Conservation (phyloP, 2,329 filamentous ascomycete genomes). For the Dryadomyces quercus-mongolicae region DNA sequence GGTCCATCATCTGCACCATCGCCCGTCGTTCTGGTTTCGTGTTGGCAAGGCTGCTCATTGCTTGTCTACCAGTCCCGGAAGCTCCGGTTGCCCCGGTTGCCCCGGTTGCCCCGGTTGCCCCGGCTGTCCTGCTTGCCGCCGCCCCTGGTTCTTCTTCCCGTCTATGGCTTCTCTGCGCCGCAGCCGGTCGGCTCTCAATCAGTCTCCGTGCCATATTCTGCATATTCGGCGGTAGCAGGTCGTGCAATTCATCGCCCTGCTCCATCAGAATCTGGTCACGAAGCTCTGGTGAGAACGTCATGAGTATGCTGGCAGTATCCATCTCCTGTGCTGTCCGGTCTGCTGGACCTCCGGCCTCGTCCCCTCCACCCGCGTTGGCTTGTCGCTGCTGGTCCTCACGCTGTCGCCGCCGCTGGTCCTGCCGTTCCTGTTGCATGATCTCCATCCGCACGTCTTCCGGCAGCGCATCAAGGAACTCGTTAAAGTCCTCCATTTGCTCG, state of each 20-base stretch:
- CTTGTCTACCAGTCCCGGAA: background rate
- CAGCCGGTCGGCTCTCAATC: conserved; percentile 18
- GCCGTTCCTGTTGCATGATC: conserved; percentile 79
- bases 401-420: conserved; percentile 77
- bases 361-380: background rate
- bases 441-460: conserved; percentile 84
- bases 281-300: conserved; percentile 74
- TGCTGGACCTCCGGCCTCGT: conserved; percentile 13
- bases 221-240: conserved; percentile 72
- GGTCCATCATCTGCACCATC: conserved; percentile 94
- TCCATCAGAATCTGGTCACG: conserved; percentile 83
- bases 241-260: conserved; percentile 78
- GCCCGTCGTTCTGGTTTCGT: conserved; percentile 49
- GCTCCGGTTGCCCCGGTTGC: background rate
- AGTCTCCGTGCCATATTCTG: conserved; percentile 75
- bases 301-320: conserved; percentile 84
- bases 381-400: conserved; percentile 47
- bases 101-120: background rate
- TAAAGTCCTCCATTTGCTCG: conserved; percentile 74
- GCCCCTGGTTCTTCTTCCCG: background rate
- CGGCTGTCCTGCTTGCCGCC: background rate
- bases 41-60: background rate
- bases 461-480: conserved; percentile 86
- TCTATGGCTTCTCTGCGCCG: background rate
- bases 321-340: conserved; percentile 48